These are phyloP conservation scores for Thielaviopsis euricoi DNA, from an alignment of 2,329 filamentous ascomycete genomes.

Conservation along the genomic window DNA sequence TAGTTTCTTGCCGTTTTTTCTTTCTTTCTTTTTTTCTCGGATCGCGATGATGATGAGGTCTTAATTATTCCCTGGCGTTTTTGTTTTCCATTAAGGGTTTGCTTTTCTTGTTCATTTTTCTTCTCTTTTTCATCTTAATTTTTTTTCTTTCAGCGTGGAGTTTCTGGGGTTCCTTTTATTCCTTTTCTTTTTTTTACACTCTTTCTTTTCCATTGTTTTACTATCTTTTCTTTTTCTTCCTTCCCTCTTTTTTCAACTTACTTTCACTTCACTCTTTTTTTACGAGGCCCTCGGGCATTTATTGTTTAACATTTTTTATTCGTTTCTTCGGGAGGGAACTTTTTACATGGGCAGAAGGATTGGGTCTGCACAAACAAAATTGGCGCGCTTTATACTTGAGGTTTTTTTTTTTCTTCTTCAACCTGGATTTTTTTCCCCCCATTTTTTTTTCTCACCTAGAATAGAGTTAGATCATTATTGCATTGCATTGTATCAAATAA, in stretches of 20 bases:
- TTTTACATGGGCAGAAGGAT: neutral
- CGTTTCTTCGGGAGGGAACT: neutral
- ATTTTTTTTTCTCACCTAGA: neutral
- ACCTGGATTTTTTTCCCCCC: neutral
- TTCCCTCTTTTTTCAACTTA: neutral
- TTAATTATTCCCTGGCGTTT: neutral
- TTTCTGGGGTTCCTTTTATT: conserved; percentile 7
- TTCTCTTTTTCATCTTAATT: conserved; percentile 1
- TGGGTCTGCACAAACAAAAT: neutral
- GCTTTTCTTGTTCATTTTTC: neutral
- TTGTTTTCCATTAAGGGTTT: neutral
- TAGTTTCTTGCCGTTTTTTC: neutral
- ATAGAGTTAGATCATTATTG: neutral
- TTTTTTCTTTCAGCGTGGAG: conserved; percentile 9
- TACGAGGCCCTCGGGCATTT: neutral
- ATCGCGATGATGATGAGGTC: neutral
- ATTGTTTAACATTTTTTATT: neutral
- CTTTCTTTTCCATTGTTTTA: neutral
- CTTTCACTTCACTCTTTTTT: neutral
- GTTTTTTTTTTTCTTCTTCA: neutral
- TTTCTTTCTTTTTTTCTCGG: neutral
- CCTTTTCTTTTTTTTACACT: neutral
- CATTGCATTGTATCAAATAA: neutral
- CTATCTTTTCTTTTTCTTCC: neutral
- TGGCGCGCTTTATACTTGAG: neutral